Percentiles rank a stretch among this genome's conserved stretches.
Conservation (phyloP, 2,329 filamentous ascomycete species). For the Aspergillus flavus region DNA sequence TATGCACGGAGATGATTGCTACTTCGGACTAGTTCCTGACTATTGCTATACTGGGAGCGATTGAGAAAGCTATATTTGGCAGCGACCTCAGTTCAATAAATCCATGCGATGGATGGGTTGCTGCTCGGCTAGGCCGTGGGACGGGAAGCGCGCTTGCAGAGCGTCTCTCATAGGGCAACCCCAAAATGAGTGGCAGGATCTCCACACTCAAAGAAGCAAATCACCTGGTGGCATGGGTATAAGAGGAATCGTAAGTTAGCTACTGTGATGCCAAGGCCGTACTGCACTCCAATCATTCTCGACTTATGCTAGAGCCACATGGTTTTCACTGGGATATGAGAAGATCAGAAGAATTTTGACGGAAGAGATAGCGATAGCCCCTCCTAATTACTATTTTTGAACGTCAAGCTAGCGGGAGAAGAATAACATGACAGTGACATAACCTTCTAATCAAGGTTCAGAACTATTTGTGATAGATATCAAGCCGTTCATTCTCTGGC, state of each 20-base stretch:
- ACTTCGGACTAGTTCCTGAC: conserved; percentile 17
- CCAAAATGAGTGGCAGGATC: conserved; percentile 13
- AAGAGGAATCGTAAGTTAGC: neutral
- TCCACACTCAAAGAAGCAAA: conserved; percentile 19
- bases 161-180: conserved; percentile 27
- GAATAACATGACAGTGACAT: neutral
- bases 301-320: conserved; percentile 20
- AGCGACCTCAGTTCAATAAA: conserved; percentile 12
- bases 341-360: conserved; percentile 12
- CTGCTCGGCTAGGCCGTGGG: conserved; percentile 21
- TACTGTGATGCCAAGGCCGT: conserved; percentile 6
- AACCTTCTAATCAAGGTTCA: neutral
- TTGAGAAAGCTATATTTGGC: conserved; percentile 21
- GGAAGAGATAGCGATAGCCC: conserved; percentile 7
- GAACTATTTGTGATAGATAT: neutral
- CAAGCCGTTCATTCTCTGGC: neutral
- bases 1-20: conserved; percentile 17
- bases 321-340: conserved; percentile 19
- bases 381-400: conserved; percentile 5
- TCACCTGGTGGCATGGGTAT: conserved; percentile 13
- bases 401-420: neutral
- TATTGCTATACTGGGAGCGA: neutral
- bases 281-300: conserved; percentile 7
- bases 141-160: conserved; percentile 36
- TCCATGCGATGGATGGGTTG: conserved; percentile 5